Percentiles rank a stretch among this genome's conserved stretches.
Conservation (phyloP, 208 protist genomes). For the Leishmania amazonensis region DNA sequence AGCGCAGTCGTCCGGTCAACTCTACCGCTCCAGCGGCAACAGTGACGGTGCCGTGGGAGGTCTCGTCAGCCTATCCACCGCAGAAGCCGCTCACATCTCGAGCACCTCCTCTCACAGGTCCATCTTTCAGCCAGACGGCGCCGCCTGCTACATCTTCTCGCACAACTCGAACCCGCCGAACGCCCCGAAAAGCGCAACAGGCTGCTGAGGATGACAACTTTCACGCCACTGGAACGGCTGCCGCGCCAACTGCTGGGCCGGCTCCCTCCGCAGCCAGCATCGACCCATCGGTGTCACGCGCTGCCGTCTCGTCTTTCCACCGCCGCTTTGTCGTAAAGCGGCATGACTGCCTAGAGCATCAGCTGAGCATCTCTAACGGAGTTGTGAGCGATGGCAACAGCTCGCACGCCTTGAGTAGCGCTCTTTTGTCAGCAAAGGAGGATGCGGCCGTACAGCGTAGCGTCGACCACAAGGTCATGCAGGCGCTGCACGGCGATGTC, state of each 20-base stretch:
- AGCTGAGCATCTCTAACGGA: conserved; percentile 19
- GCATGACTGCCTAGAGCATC: conserved; percentile 35
- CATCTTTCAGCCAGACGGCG: background rate
- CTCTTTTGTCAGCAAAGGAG: conserved; percentile 28
- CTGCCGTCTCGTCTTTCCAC: conserved; percentile 31
- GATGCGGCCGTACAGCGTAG: conserved; percentile 32
- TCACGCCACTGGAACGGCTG: background rate
- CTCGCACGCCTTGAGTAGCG: background rate
- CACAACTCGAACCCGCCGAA: background rate
- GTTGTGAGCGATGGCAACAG: conserved; percentile 1
- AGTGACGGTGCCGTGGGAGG: conserved; percentile 14
- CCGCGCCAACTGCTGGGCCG: background rate
- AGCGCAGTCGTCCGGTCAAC: background rate
- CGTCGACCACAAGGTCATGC: conserved; percentile 49
- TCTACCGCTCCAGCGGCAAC: background rate
- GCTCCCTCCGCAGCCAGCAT: background rate
- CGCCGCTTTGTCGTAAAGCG: conserved; percentile 26
- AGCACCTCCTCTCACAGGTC: background rate
- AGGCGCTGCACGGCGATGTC: conserved; percentile 47
- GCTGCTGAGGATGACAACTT: background rate
- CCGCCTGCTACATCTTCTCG: background rate
- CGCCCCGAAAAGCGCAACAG: background rate
- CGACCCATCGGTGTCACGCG: background rate
- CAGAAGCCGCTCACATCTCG: conserved; percentile 5
- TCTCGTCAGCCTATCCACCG: conserved; percentile 4